Evolutionary conservation across 805 yeast genomes (phyloP), one percentile per base, ranked within the genome.

Genomic region (Sugiyamaella floridensis): DNA sequence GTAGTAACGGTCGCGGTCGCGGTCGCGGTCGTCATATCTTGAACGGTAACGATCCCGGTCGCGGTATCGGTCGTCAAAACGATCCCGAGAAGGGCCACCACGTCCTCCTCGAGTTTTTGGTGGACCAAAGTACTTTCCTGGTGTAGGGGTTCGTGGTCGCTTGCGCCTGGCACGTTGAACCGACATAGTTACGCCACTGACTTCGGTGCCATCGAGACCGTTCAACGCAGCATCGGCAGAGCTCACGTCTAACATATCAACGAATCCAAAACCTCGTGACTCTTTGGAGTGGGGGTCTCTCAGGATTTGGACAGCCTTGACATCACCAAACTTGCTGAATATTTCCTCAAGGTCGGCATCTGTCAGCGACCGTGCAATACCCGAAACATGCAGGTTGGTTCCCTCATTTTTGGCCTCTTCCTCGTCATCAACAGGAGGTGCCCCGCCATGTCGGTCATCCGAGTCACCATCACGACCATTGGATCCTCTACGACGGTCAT

Each of bases 221-320:
- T 59, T 62, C 15, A 73, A 61, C 1, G 80, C 81, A n/a, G 68
- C 67, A 48, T 69, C 71, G 51, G 79, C 79, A 2, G 67, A 66
- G n/a, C 68, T 73, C n/a, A 64, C 63, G n/a, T 70, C 65, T 42
- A 55, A 62, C 60, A 77, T 76, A 44, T 73, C 67, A 18, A 77
- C 76, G 56, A 78, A 78, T 8, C 81, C 83, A 62, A 75, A 78
- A 1, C 82, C 82, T 54, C 77, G 71, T 7, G 78, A 69, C 26
- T 63, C 70, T 1, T 71, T 66, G 1, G 79, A 69, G 43, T 63
- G 70, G 0, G 75, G 71, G 61, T 78, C 81, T 11, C 60, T 47
- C 73, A 78, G 75, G 48, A 78, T 70, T 53, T 74, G 76, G 32
- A 56, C 48, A 47, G 58, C 61, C 26, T 51, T 61, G 34, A 68